phyloP scores from a whole-genome alignment of 2,329 filamentous ascomycete species.

The Calonectria honghensis region DNA sequence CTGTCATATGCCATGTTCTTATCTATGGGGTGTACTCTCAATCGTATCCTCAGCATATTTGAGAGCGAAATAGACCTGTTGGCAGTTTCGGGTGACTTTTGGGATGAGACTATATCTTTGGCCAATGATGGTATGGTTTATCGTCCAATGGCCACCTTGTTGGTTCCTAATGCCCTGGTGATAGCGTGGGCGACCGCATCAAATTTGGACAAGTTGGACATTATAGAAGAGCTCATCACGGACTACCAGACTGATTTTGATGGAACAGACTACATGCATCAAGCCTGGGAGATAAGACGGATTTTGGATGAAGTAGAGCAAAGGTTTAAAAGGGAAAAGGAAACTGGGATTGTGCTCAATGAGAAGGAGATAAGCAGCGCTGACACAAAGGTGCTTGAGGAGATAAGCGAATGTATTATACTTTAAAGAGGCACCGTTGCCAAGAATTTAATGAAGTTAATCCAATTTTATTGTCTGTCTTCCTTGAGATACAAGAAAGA shows the following conservation, averaged over 20 bases:
- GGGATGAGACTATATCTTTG: neutral
- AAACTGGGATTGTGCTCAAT: neutral
- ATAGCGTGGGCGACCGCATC: neutral
- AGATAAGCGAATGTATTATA: neutral
- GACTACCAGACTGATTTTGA: conserved; percentile 8
- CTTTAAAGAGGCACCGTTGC: neutral
- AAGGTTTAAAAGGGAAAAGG: neutral
- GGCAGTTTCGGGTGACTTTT: neutral
- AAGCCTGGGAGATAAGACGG: neutral
- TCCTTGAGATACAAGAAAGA: neutral
- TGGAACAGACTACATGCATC: neutral
- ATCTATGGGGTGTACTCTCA: neutral
- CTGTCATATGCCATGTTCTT: neutral
- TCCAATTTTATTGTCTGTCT: neutral
- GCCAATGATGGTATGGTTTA: neutral
- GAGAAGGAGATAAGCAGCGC: neutral
- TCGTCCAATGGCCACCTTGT: neutral
- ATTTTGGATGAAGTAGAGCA: neutral
- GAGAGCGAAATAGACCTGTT: neutral
- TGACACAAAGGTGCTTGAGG: neutral
- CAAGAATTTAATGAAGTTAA: neutral
- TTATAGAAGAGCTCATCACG: neutral
- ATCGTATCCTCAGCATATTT: neutral
- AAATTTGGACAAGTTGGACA: neutral
- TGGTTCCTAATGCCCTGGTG: neutral